Percentiles rank a stretch among this genome's conserved stretches.
Conservation (phyloP, 495 filamentous ascomycete species). For the Aspergillus conjunctus region DNA sequence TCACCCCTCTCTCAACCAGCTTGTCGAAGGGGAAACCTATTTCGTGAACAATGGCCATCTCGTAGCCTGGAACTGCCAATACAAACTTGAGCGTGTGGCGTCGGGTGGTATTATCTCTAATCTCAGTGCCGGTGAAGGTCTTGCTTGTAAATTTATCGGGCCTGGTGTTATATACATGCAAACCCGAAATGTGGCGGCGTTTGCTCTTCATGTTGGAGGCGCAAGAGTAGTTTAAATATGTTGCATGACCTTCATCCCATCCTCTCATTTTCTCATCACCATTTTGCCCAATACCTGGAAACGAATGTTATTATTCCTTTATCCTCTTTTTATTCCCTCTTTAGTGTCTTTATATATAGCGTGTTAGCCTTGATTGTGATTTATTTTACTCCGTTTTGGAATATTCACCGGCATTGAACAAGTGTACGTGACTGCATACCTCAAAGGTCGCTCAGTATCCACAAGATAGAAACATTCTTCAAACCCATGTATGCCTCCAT, state of each 20-base stretch:
- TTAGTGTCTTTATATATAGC: too few species aligned
- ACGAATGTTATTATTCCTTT: too few species aligned
- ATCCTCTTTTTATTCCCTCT: too few species aligned
- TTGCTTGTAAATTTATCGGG: constrained; percentile 91
- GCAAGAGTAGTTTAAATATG: not conserved
- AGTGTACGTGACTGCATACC: too few species aligned
- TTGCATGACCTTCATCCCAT: not conserved
- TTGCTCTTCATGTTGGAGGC: constrained; percentile 46
- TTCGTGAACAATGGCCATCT: constrained; percentile 95
- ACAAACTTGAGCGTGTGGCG: constrained; percentile 80
- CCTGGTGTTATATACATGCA: constrained; percentile 94
- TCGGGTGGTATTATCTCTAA: constrained; percentile 86
- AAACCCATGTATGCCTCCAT: too few species aligned
- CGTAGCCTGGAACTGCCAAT: constrained; percentile 97
- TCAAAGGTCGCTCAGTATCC: too few species aligned
- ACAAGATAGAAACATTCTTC: too few species aligned
- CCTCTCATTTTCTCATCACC: not conserved
- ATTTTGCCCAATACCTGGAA: not conserved
- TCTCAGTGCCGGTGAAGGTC: constrained; percentile 76
- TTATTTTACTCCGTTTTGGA: too few species aligned
- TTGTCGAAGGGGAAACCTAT: constrained; percentile 78
- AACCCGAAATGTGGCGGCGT: constrained; percentile 76
- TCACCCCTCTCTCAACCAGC: constrained; percentile 42
- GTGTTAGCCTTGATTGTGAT: too few species aligned
- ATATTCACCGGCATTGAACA: too few species aligned